These are phyloP conservation scores for barrel medic (Medicago truncatula) DNA, from an alignment of 306 rosid species.

Conservation along the genomic window DNA sequence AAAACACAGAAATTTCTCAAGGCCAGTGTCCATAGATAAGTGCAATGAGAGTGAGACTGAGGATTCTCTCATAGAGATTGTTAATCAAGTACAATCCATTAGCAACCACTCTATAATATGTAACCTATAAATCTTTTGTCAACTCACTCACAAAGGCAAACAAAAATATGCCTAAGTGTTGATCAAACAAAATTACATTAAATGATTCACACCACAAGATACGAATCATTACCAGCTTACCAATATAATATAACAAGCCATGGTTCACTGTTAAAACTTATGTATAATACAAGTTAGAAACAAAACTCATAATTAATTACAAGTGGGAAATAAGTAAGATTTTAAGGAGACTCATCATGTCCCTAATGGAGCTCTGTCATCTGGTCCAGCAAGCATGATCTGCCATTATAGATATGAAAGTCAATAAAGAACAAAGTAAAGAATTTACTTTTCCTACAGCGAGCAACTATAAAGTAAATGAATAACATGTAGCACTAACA, in stretches of 20 bases:
- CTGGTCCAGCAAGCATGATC: constrained; percentile 96
- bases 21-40: neutral
- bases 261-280: constrained; percentile 48
- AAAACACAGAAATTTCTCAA: no score
- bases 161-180: constrained; percentile 56
- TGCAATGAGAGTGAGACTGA: constrained; percentile 34
- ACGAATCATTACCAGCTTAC: constrained; percentile 37
- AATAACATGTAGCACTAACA: neutral
- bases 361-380: constrained; percentile 79
- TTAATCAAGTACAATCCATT: constrained; percentile 37
- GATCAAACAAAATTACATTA: constrained; percentile 32
- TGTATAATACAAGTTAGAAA: constrained; percentile 51
- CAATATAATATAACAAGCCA: constrained; percentile 46
- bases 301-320: constrained; percentile 62
- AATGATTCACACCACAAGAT: constrained; percentile 44
- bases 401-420: constrained; percentile 47
- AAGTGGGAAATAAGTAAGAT: constrained; percentile 26
- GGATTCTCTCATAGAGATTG: constrained; percentile 24
- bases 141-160: constrained; percentile 60
- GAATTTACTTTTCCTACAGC: neutral
- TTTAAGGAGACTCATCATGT: constrained; percentile 50
- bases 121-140: constrained; percentile 36
- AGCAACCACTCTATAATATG: constrained; percentile 31
- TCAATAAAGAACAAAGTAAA: neutral
- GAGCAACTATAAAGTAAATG: neutral